phyloP scores from a whole-genome alignment of 495 filamentous ascomycete genomes.

The Bryoglossum gracile region DNA sequence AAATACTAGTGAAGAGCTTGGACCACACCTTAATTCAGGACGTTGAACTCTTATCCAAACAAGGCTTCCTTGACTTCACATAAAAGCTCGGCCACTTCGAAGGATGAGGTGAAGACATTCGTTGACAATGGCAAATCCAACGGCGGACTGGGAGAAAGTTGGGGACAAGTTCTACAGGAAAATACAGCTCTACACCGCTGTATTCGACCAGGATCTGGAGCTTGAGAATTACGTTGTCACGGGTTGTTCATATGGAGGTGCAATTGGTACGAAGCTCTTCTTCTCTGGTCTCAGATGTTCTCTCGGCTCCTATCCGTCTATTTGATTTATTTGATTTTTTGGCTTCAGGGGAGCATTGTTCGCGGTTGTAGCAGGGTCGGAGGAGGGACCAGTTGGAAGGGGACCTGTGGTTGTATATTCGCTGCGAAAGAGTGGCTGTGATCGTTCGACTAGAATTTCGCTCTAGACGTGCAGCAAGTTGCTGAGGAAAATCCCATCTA shows the following conservation, averaged over 20 bases:
- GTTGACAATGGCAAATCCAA: slow-evolving; percentile 47
- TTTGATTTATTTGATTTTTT: no score
- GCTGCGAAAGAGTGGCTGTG: no score
- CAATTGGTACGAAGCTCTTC: slow-evolving; percentile 58
- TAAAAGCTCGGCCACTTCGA: not conserved
- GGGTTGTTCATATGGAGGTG: slow-evolving; percentile 91
- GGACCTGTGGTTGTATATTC: no score
- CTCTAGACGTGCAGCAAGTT: no score
- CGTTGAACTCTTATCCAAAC: slow-evolving; percentile 7
- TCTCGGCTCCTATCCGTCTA: not conserved
- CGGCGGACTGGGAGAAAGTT: slow-evolving; percentile 86
- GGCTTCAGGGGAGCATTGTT: no score
- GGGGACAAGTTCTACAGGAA: slow-evolving; percentile 93
- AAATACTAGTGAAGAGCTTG: slow-evolving; percentile 12
- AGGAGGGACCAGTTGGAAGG: no score
- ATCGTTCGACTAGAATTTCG: no score
- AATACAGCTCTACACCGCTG: slow-evolving; percentile 78
- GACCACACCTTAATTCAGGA: slow-evolving; percentile 18
- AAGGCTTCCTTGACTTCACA: slow-evolving; percentile 2
- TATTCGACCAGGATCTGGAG: slow-evolving; percentile 89
- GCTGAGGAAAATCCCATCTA: no score
- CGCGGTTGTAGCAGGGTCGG: not conserved
- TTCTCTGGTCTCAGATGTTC: not conserved
- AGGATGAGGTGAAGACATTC: slow-evolving; percentile 15
- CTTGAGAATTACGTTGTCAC: slow-evolving; percentile 90